phyloP scores from a whole-genome alignment of 2,329 filamentous ascomycete species.

The Didymella arachidicola region DNA sequence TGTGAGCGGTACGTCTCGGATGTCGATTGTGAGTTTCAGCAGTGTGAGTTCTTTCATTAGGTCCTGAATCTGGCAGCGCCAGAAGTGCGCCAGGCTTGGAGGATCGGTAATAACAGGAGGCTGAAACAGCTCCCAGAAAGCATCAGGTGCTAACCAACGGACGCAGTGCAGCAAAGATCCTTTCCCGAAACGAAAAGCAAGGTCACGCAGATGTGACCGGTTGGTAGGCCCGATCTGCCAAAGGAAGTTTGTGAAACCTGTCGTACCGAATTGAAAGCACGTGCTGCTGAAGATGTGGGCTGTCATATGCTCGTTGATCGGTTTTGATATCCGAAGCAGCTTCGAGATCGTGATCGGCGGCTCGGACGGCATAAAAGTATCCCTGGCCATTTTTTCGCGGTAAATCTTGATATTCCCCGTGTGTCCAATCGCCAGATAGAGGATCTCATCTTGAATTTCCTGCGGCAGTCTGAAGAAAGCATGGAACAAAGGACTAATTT shows the following conservation, averaged over 20 bases:
- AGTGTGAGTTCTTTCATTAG: conserved; percentile 37
- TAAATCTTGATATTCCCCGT: conserved; percentile 17
- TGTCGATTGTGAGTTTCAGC: conserved; percentile 33
- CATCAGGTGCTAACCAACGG: conserved; percentile 43
- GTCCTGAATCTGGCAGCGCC: conserved; percentile 44
- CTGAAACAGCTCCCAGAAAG: conserved; percentile 38
- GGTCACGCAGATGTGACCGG: conserved; percentile 30
- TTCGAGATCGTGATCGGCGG: conserved; percentile 28
- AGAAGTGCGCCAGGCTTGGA: conserved; percentile 35
- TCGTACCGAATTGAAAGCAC: conserved; percentile 36
- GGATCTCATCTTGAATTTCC: conserved; percentile 43
- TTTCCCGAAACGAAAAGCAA: conserved; percentile 35
- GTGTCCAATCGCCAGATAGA: conserved; percentile 31
- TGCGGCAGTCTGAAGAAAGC: conserved; percentile 36
- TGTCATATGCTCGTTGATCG: conserved; percentile 28
- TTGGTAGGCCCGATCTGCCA: conserved; percentile 35
- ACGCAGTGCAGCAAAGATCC: conserved; percentile 38
- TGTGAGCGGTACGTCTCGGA: conserved; percentile 23
- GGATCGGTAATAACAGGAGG: conserved; percentile 33
- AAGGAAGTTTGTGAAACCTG: conserved; percentile 32
- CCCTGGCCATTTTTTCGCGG: background rate
- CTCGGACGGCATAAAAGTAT: background rate
- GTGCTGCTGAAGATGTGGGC: conserved; percentile 40
- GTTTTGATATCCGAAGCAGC: conserved; percentile 30
- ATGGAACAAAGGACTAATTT: conserved; percentile 41